These are phyloP conservation scores for Hymenoscyphus infarciens DNA, from an alignment of 2,329 filamentous ascomycete genomes.

Conservation along the genomic window DNA sequence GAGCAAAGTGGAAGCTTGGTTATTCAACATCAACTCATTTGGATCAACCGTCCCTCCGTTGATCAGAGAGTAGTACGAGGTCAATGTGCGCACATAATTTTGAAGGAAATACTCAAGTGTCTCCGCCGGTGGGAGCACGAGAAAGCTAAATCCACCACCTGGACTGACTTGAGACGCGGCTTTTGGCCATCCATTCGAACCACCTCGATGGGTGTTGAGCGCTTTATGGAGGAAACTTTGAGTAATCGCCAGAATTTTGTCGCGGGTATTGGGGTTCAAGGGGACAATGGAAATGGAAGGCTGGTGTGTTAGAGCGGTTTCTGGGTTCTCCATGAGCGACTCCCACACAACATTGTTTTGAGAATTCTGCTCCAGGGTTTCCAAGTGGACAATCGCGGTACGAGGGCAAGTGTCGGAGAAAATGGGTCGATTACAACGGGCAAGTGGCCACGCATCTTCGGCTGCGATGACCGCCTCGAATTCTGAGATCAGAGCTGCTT, in stretches of 20 bases:
- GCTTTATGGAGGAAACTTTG: constrained; percentile 69
- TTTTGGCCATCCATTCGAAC: constrained; percentile 34
- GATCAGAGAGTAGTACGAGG: constrained; percentile 63
- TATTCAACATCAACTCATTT: constrained; percentile 64
- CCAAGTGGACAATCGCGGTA: constrained; percentile 50
- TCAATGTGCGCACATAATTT: constrained; percentile 62
- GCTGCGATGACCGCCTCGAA: constrained; percentile 47
- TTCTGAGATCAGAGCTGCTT: constrained; percentile 37
- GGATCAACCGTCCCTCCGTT: constrained; percentile 58
- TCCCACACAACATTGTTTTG: constrained; percentile 47
- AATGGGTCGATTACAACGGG: constrained; percentile 46
- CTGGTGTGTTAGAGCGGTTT: constrained; percentile 17
- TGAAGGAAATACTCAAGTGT: constrained; percentile 65
- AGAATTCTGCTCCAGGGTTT: constrained; percentile 48
- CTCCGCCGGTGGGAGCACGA: constrained; percentile 61
- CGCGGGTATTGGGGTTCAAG: constrained; percentile 51
- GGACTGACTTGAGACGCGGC: constrained; percentile 22
- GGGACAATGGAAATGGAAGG: constrained; percentile 40
- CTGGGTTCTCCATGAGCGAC: constrained; percentile 32
- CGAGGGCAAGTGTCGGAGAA: constrained; percentile 45
- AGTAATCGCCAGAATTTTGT: constrained; percentile 68
- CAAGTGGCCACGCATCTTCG: constrained; percentile 50
- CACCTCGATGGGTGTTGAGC: constrained; percentile 61
- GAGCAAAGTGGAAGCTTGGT: constrained; percentile 61
- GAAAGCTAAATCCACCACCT: constrained; percentile 55